These are phyloP conservation scores for Phialocephala subalpina DNA, from an alignment of 2,329 filamentous ascomycete species.

Conservation along the genomic window DNA sequence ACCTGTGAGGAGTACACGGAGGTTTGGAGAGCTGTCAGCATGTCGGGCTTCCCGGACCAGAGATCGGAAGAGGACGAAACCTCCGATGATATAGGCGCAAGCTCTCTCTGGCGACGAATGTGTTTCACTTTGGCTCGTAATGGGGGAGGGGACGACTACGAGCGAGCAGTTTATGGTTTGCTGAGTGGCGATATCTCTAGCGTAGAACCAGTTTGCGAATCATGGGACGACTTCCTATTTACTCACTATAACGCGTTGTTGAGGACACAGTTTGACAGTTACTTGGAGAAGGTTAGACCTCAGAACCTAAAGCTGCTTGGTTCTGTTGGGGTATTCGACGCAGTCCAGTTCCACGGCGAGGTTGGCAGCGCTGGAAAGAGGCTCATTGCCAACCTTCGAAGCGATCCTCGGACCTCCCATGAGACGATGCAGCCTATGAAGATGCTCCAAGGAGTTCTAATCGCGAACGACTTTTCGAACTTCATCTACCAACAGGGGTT, in stretches of 20 bases:
- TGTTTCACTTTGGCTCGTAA: constrained; percentile 77
- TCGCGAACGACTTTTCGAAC: constrained; percentile 67
- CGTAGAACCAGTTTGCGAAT: constrained; percentile 77
- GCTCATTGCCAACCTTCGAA: constrained; percentile 68
- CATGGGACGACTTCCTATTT: constrained; percentile 89
- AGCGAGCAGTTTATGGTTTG: constrained; percentile 89
- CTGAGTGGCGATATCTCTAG: constrained; percentile 85
- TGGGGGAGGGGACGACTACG: constrained; percentile 76
- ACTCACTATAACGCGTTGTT: constrained; percentile 88
- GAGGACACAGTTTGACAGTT: constrained; percentile 80
- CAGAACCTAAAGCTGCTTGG: constrained; percentile 61
- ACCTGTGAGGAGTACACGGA: constrained; percentile 90
- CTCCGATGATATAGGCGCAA: constrained; percentile 54
- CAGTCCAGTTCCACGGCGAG: constrained; percentile 68
- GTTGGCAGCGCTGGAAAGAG: constrained; percentile 59
- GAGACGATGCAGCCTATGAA: constrained; percentile 74
- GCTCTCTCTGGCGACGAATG: constrained; percentile 79
- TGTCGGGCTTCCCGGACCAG: constrained; percentile 75
- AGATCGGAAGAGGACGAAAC: constrained; percentile 53
- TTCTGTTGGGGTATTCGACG: constrained; percentile 69
- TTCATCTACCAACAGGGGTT: constrained; percentile 68
- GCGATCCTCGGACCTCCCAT: constrained; percentile 59
- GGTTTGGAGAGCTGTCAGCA: constrained; percentile 85
- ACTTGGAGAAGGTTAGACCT: constrained; percentile 64
- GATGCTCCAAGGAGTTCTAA: constrained; percentile 77